Percentiles rank a stretch among this genome's conserved stretches.
Evolutionary conservation across 192 early-diverging fungal species (phyloP).

Genomic region (Entophlyctis luteolus): DNA sequence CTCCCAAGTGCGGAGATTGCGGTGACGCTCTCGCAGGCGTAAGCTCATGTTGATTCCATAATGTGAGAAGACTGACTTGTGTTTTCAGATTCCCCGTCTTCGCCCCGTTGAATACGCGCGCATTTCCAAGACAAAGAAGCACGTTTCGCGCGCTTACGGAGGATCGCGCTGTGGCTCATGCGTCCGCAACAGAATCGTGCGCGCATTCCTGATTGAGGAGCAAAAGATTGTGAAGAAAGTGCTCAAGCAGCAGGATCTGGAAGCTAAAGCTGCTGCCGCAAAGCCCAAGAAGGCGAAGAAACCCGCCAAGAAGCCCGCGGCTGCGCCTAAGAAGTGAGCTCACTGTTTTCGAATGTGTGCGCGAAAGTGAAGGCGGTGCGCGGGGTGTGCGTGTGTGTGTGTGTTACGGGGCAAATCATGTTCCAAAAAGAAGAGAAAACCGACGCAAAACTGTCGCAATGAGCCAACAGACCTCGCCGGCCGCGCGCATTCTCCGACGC

Average conservation of each 20-base stretch:
- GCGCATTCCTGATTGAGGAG: constrained; percentile 99
- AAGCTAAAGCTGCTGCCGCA: constrained; percentile 42
- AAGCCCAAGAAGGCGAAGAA: constrained; percentile 17
- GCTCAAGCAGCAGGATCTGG: constrained; percentile 70
- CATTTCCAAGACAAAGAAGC: constrained; percentile 89
- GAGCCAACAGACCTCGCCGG: no score
- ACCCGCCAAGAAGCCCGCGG: constrained; percentile 9
- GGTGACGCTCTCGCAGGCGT: constrained; percentile 83
- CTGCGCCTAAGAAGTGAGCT: constrained; percentile 17
- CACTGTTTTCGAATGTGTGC: constrained; percentile 7
- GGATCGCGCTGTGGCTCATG: constrained; percentile 91
- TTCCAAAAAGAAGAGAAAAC: no score
- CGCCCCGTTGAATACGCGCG: constrained; percentile 87
- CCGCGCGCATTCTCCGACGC: no score
- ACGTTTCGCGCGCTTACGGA: constrained; percentile 93
- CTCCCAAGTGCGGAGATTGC: constrained; percentile 96
- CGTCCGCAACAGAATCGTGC: constrained; percentile 86
- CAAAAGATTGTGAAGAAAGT: constrained; percentile 99
- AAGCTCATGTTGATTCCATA: constrained; percentile 39
- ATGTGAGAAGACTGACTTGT: not conserved
- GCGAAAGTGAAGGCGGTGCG: no score
- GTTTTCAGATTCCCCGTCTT: constrained; percentile 76
- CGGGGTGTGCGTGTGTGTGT: no score
- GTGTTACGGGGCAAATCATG: no score
- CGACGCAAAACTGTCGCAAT: no score